Evolutionary conservation across 495 filamentous ascomycete genomes (phyloP), one percentile per base, ranked within the genome.

Genomic region (Ramalina intermedia): DNA sequence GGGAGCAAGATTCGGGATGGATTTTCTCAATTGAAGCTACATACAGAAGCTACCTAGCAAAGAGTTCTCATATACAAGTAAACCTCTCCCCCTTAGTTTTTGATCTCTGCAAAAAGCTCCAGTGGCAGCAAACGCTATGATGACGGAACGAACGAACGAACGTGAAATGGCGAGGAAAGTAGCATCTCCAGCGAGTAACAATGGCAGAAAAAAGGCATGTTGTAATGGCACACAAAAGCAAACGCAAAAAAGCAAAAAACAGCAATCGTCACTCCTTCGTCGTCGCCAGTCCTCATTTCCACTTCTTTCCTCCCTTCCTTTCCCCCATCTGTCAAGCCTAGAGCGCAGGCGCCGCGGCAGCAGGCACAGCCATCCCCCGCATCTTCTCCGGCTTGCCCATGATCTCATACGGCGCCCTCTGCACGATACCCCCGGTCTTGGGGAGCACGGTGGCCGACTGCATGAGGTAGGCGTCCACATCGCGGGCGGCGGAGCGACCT

Each of bases 361-460:
- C 26, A 51, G 48, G 53, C 53, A 55, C 46, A 16, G 57, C 57
- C 37, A 58, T 45, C 16, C 47, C 49, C 37, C 49, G 48, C 57
- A 59, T 59, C 36, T 43, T 23, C 5, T 60, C 55, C 16, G 57
- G 56, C 24, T 61, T 63, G 41, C 61, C 61, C 47, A 80, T 68
- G 41, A 79, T 73, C 57, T 85, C 81, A 57, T 83, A 70, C 4
- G 86, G 85, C 13, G 80, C 79, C 21, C 80, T 78, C 69, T 85
- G 91, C 44, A 96, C 77, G 55, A 99, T 96, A 58, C 91, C 91
- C 55, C 91, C 91, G 11, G 90, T 95, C 49, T 94, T 85, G 8
- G 91, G 93, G 23, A 99, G 75, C 56, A 73, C 74, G 40, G 87
- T 89, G 57, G 78, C 81, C 42, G 66, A 63, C 50, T 80, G 74